phyloP scores from a whole-genome alignment of 164 flowering plant genomes.

The Vitis labrusca region DNA sequence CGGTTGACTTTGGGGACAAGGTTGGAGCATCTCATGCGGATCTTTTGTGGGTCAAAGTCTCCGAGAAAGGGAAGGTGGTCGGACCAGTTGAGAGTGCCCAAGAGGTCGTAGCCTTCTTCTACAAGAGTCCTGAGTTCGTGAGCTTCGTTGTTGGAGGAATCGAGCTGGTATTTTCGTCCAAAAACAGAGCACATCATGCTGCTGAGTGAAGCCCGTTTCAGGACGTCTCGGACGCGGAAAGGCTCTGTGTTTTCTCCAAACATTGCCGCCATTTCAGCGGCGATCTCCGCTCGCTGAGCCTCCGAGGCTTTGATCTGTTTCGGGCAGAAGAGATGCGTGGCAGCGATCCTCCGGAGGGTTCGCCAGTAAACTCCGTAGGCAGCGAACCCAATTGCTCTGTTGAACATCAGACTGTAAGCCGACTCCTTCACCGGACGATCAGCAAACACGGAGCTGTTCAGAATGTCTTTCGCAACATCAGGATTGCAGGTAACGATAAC shows the following conservation, averaged over 20 bases:
- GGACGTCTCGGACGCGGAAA: conserved; percentile 20
- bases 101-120: conserved; percentile 51
- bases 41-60: conserved; percentile 33
- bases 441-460: conserved; percentile 37
- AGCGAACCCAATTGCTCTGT: conserved; percentile 57
- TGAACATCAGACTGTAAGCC: conserved; percentile 42
- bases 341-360: conserved; percentile 38
- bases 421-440: conserved; percentile 48
- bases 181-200: conserved; percentile 51
- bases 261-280: conserved; percentile 24
- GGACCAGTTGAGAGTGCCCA: conserved; percentile 43
- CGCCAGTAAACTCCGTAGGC: conserved; percentile 51
- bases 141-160: not conserved
- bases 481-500: conserved; percentile 38
- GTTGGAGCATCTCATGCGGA: conserved; percentile 43
- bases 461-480: conserved; percentile 38
- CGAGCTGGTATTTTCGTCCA: conserved; percentile 35
- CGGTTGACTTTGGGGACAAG: conserved; percentile 61
- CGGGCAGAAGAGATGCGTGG: conserved; percentile 42
- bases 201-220: conserved; percentile 40
- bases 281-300: conserved; percentile 5
- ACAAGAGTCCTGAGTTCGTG: conserved; percentile 35
- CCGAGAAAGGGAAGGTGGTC: conserved; percentile 34
- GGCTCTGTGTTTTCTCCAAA: conserved; percentile 2
- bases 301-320: conserved; percentile 24